A percentile compares a stretch with the other conserved stretches of the same genome.
Conservation (phyloP, 768 basidiomycete genomes). For the Tricholoma matsutake region DNA sequence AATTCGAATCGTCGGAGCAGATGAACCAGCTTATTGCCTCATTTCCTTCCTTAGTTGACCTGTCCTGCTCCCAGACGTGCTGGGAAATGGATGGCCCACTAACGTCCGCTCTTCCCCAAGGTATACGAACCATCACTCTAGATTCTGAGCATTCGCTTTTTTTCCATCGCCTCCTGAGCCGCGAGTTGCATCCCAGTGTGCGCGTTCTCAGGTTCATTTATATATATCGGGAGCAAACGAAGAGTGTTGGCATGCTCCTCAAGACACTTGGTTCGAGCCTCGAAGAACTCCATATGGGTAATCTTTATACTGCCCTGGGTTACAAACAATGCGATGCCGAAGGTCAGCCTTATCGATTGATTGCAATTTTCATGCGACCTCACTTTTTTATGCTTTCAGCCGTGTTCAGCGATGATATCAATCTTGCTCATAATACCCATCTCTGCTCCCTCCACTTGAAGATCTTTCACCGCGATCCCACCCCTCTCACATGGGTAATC, state of each 20-base stretch:
- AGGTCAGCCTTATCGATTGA: background rate
- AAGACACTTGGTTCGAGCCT: constrained; percentile 1
- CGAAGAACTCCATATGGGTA: background rate
- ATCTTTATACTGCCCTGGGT: background rate
- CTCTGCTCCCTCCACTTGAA: background rate
- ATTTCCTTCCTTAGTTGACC: background rate
- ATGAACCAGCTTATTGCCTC: background rate
- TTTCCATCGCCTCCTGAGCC: background rate
- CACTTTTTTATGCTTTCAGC: background rate
- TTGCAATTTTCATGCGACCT: background rate
- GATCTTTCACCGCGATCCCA: background rate
- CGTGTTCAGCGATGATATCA: background rate
- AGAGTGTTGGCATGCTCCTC: background rate
- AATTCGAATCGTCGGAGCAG: background rate
- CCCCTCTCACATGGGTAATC: background rate
- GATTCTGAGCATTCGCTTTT: background rate
- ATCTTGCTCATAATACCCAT: constrained; percentile 1
- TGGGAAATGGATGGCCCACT: background rate
- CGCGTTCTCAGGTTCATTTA: background rate
- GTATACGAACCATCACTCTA: background rate
- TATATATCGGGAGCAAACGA: background rate
- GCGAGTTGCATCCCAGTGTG: background rate
- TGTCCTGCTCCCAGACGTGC: background rate
- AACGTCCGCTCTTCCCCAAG: background rate
- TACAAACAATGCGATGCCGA: background rate